Evolutionary conservation across 1,284 basidiomycete genomes (phyloP), one percentile per base, ranked within the genome.

Genomic region (Malassezia caprae): DNA sequence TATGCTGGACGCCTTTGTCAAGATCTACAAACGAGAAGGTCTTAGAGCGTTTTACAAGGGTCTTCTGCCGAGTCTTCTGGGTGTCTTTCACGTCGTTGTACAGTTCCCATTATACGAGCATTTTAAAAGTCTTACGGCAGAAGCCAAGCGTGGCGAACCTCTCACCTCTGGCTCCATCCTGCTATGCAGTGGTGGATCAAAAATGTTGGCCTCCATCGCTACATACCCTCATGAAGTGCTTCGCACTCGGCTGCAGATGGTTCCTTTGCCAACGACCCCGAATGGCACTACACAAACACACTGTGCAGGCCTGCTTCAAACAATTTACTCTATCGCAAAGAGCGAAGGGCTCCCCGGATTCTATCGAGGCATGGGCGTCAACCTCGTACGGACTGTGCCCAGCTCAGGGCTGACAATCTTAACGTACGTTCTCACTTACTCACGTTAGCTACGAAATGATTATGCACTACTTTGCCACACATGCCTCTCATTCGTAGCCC

Each of bases 191-290:
- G 65, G 67, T 35, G 61, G 56, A 10, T 69, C 69, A 11, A 74
- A 74, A 61, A 74, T 74, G 72, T 67, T 74, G 15, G 72, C 72
- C 1, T 63, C 59, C 23, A 63, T 72, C 0, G 64, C 64, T 27
- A 74, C 72, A 11, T 74, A 74, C 51, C 72, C 72, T 19, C 72
- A 74, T 48, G 72, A 74, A 56, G 72, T 74, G 13, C 39, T 74
- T 43, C 50, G 72, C 26, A 74, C 72, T 1, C 42, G 68, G 6
- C 46, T 73, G 28, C 72, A 73, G 58, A 73, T 73, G 69, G 23
- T 51, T 19, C 39, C 31, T 12, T 69, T 44, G 24, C 24, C 8
- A 7, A 21, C 28, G 35, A 23, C 40, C 30, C 42, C n/a, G n/a
- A 26, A 35, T 17, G 46, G 46, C n/a, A 15, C 28, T 24, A 31